Base-by-base conservation (phyloP, 208 protist genomes). In the Strigomonas oncopelti region DNA sequence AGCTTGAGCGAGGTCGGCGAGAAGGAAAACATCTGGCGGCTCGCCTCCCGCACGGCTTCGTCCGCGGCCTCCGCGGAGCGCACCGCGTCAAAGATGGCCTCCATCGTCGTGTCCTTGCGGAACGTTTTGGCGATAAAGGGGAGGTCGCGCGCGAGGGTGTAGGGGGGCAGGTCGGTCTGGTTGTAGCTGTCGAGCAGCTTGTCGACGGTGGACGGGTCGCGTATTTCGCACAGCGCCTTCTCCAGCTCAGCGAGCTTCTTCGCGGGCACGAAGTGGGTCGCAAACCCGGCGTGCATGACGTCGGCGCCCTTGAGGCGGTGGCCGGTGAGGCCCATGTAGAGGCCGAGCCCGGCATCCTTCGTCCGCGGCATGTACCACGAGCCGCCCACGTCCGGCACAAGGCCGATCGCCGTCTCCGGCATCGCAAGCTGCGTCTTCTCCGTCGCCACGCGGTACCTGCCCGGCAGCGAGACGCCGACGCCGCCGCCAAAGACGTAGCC, bases 401-500 rank as follows among this genome's bases (percentile, higher is more conserved):
- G 74, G 13, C 90, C 92, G 71, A 96, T 93, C 13, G 66, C 71
- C 22, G 83, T 87, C 70, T 96, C 92, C 13, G 92, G 90, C 90
- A 95, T 94, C 22, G 87, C 88, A 65, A 94, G 83, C 29, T 78
- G 48, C n/a, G 87, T 76, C 28, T 78, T 68, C 65, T 94, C 88
- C n/a, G 87, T 91, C 42, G 85, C 86, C 11, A 96, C 80, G 31
- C 88, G 77, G 64, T 88, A 88, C 20, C 68, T 67, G 14, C 88
- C 87, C 51, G 84, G 82, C 22, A 93, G 51, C 13, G 87, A 91
- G 24, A 94, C 18, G 31, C 91, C 91, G 9, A 88, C 87, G 27
- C 88, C 91, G 31, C 88, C 91, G 27, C 91, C 91, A 52, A 94
- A 80, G 18, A 84, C 84, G 61, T 90, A 92, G 27, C 90, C 90